A percentile compares a stretch with the other conserved stretches of the same genome.
phyloP scores from a whole-genome alignment of 768 basidiomycete species.

The Auricularia heimuer region DNA sequence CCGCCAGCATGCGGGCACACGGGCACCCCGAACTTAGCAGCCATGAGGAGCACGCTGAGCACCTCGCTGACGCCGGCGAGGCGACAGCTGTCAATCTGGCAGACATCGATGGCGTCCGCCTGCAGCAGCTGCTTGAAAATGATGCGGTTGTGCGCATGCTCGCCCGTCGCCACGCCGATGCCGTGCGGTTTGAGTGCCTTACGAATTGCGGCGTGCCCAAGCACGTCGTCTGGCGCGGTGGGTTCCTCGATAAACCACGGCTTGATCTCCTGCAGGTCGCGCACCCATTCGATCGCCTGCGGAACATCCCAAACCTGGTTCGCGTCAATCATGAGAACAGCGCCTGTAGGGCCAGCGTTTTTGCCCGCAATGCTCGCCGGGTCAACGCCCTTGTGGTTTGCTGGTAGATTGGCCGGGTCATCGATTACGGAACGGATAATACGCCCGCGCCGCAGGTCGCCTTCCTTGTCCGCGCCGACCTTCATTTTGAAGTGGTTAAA shows the following conservation, averaged over 20 bases:
- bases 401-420: conserved; percentile 72
- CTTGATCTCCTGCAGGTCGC: conserved; percentile 63
- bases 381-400: conserved; percentile 45
- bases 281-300: conserved; percentile 87
- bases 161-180: conserved; percentile 89
- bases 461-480: conserved; percentile 74
- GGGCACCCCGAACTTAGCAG: conserved; percentile 80
- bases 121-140: conserved; percentile 91
- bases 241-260: conserved; percentile 98
- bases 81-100: conserved; percentile 91
- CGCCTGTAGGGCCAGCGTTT: conserved; percentile 90
- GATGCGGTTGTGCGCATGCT: conserved; percentile 91
- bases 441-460: conserved; percentile 78
- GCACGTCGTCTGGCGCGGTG: conserved; percentile 83
- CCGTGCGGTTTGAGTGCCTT: conserved; percentile 44
- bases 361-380: conserved; percentile 60
- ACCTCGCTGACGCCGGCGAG: conserved; percentile 91
- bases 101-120: conserved; percentile 86
- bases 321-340: conserved; percentile 94
- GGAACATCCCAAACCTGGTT: conserved; percentile 96
- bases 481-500: conserved; percentile 99
- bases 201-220: conserved; percentile 30
- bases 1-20: conserved; percentile 95
- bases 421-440: conserved; percentile 94
- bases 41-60: conserved; percentile 82